Evolutionary conservation across 441 rosid genomes (phyloP), one percentile per base, ranked within the genome.

Genomic region (Mallotus japonicus): DNA sequence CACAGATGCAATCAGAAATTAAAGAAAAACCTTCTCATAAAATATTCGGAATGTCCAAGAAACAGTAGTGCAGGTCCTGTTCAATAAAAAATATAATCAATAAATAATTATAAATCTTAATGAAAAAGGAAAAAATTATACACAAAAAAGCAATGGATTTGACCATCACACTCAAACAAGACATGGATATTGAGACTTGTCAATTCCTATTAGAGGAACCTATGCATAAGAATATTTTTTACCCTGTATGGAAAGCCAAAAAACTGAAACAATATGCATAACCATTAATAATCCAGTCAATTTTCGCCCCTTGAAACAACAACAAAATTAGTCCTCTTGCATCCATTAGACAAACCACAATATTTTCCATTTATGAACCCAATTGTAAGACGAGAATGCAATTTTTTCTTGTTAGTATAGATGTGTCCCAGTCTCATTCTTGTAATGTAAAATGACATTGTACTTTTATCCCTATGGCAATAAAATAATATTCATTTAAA

Each of bases 1-100:
- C 0, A 22, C 5, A 34, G 6, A 62, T 7, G 54, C 14, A 63
- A 28, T 42, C 16, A 51, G 40, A 46, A 69, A 57, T 37, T 51
- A 69, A 69, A 56, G 63, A 63, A 76, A 62, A 77, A 89, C 93
- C 93, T 89, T 89, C 83, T 89, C 93, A 73, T 89, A 87, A 71
- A 89, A 87, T 65, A 81, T 89, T 61, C 93, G 84, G 77, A 89
- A 87, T 73, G 93, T 89, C 91, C 91, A 89, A 5, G 91, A 89
- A 61, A 89, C 93, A 69, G 91, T 89, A 47, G 93, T 89, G 67
- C 93, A 89, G 55, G 93, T 89, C 84, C 93, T 87, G 77, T 47
- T 63, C 73, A 73, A 60, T 40, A 54, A 20, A 66, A 75, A 37
- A 67, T 28, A 69, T 32, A 15, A 57, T 12, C 24, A 75, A 51